Base-by-base conservation (phyloP, 192 early-diverging fungal genomes). In the Umbelopsis ramanniana region DNA sequence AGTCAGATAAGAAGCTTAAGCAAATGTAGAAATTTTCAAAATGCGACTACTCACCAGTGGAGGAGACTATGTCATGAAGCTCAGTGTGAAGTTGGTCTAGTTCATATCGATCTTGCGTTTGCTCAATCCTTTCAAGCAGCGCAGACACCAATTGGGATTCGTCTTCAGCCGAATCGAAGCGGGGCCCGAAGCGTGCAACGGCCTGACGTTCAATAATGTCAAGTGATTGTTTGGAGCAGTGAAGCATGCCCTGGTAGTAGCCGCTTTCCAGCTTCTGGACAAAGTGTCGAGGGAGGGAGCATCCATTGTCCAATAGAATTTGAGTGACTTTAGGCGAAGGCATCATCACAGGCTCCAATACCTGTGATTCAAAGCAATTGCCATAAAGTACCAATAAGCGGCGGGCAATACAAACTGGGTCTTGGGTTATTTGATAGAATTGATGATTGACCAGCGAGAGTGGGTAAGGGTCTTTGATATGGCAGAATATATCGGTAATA, bases 151-250 rank as follows among this genome's bases (percentile, higher is more conserved):
- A n/a, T 14, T 63, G 57, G 3, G 57, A 63, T 4, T 63, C 57
- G 19, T 63, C 57, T 37, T 63, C 57, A 17, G 57, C 57, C 14
- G 57, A 63, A n/a, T 63, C 57, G 17, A 63, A 63, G 29, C 57
- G 57, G 57, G 57, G 57, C 0, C 57, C 57, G 26, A 63, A 63
- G 17, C 57, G 57, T 35, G 26, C 57, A 15, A 37, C 33, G 33
- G 57, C 57, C 12, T 35, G 57, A 19, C 17, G 26, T 63, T 63
- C 57, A 63, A 63, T 63, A 26, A 63, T 35, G 15, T 63, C 26
- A 7, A 63, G 57, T 37, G 57, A 63, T 26, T 63, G 57, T 37
- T 29, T 29, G 1, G 57, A 29, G 4, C 57, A 63, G 19, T 63
- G 10, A 4, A 63, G 33, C 57, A 63, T 63, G 10, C 57, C 57